Evolutionary conservation across 2,329 filamentous ascomycete species (phyloP).

Genomic region (Aspergillus sp.): DNA sequence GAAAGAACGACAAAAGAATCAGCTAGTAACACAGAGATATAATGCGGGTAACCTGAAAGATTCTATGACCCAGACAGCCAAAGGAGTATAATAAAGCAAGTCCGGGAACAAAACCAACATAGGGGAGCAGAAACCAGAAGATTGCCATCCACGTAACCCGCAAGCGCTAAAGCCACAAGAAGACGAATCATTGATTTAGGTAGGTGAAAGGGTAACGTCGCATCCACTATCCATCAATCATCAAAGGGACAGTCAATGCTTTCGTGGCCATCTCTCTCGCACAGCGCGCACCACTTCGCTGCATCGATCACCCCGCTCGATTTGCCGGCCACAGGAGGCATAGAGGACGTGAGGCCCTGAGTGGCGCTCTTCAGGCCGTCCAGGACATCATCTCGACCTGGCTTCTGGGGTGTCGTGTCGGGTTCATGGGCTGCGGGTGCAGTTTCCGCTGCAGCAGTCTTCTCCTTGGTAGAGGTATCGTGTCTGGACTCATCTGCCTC

Average conservation of each 20-base stretch:
- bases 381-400: constrained; percentile 41
- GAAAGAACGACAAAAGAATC: constrained; percentile 7
- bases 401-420: constrained; percentile 31
- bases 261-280: constrained; percentile 93
- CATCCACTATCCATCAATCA: constrained; percentile 49
- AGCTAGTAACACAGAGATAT: not conserved
- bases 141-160: constrained; percentile 3
- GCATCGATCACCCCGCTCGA: constrained; percentile 75
- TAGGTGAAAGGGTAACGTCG: constrained; percentile 7
- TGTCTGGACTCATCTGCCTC: constrained; percentile 13
- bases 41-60: not conserved
- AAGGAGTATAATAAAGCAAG: constrained; percentile 5
- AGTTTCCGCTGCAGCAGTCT: constrained; percentile 12
- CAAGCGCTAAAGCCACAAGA: constrained; percentile 3
- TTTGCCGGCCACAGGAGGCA: constrained; percentile 72
- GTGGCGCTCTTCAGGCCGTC: constrained; percentile 44
- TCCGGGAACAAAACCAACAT: constrained; percentile 15
- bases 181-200: not conserved
- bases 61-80: not conserved
- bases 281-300: constrained; percentile 94
- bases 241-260: constrained; percentile 94
- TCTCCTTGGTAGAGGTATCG: constrained; percentile 14
- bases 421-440: constrained; percentile 14
- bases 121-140: not conserved
- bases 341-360: constrained; percentile 37